Evolutionary conservation across 148 eudicot genomes (phyloP).

Genomic region (Persicaria tinctoria): DNA sequence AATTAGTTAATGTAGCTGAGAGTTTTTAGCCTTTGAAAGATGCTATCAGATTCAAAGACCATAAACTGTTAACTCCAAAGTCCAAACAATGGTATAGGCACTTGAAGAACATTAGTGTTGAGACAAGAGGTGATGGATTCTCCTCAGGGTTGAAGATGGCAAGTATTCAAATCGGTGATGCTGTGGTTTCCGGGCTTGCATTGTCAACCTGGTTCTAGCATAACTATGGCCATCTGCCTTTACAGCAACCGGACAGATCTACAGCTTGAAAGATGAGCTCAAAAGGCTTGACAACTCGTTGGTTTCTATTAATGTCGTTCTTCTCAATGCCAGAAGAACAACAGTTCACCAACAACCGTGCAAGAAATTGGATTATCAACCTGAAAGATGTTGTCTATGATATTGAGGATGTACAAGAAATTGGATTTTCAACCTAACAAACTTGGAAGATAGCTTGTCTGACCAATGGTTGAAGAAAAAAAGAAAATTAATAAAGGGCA

Average conservation of each 20-base stretch:
- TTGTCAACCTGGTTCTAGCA: background rate
- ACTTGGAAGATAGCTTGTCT: constrained; percentile 93
- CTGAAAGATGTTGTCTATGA: constrained; percentile 6
- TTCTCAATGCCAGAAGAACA: constrained; percentile 8
- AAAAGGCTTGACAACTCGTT: constrained; percentile 1
- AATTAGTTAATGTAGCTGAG: too few relatives aligned
- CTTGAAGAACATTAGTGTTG: too few relatives aligned
- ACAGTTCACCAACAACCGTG: background rate
- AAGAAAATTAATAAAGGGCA: too few relatives aligned
- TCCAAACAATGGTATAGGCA: too few relatives aligned
- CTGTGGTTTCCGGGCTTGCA: background rate
- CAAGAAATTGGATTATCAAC: background rate
- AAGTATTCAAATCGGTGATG: background rate
- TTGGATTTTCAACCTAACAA: too few relatives aligned
- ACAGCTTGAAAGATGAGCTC: background rate
- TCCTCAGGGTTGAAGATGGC: background rate
- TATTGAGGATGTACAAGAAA: constrained; percentile 3
- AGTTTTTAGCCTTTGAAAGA: too few relatives aligned
- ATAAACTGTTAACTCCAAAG: too few relatives aligned
- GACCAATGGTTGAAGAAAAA: constrained; percentile 69
- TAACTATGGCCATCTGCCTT: background rate
- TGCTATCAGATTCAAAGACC: too few relatives aligned
- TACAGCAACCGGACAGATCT: background rate
- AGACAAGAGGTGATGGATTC: background rate
- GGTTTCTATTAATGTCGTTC: background rate